These are phyloP conservation scores for Xylaria palmicola DNA, from an alignment of 495 filamentous ascomycete species.

Conservation along the genomic window DNA sequence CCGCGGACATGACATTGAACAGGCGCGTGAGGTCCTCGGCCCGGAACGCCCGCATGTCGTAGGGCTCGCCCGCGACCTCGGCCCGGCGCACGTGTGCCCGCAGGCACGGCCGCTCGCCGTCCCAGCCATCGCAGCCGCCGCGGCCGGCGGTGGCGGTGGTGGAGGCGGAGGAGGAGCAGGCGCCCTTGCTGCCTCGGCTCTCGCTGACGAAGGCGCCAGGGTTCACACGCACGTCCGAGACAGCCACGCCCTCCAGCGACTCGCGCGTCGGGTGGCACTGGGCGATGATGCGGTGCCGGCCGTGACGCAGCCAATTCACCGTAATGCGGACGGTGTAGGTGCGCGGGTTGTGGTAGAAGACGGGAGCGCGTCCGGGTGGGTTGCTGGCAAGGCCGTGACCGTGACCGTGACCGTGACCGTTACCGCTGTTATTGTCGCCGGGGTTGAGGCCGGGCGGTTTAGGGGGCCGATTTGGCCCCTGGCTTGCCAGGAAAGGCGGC, in stretches of 20 bases:
- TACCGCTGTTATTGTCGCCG: neutral
- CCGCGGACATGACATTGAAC: slow-evolving; percentile 17
- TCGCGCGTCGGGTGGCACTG: slow-evolving; percentile 20
- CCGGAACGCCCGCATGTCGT: slow-evolving; percentile 31
- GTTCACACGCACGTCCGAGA: slow-evolving; percentile 26
- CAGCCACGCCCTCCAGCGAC: slow-evolving; percentile 28
- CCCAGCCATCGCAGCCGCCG: neutral
- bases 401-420: neutral
- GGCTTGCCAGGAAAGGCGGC: neutral
- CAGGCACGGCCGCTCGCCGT: slow-evolving; percentile 6
- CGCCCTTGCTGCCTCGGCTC: neutral
- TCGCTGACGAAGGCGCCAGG: slow-evolving; percentile 7
- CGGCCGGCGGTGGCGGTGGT: too few relatives aligned
- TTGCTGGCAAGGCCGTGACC: neutral
- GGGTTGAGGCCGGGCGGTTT: neutral
- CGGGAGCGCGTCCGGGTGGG: neutral
- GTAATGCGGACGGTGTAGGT: slow-evolving; percentile 29
- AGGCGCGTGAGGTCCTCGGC: slow-evolving; percentile 30
- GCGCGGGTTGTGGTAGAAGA: neutral
- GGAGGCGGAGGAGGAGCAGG: too few relatives aligned
- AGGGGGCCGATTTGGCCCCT: neutral
- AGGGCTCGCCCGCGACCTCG: slow-evolving; percentile 25
- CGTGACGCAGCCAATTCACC: slow-evolving; percentile 32
- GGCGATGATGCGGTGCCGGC: slow-evolving; percentile 29
- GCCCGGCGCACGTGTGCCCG: slow-evolving; percentile 25